A percentile compares a stretch with the other conserved stretches of the same genome.
Evolutionary conservation across 306 rosid genomes (phyloP).

Genomic region (Fagus crenata): DNA sequence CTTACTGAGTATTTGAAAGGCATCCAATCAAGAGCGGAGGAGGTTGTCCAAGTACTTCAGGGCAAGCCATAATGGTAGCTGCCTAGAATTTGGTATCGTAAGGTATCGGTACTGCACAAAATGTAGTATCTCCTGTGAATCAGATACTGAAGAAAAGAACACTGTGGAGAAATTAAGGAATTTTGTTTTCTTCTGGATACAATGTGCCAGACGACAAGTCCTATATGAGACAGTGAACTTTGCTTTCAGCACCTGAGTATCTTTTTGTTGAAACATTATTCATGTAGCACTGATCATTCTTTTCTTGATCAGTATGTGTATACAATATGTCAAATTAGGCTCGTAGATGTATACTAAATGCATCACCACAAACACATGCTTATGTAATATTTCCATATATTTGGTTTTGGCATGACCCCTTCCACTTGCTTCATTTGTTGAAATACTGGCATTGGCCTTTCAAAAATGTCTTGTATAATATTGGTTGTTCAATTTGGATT

Average conservation of each 20-base stretch:
- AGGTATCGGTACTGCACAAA: constrained; percentile 21
- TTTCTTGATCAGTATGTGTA: neutral
- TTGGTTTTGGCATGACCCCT: neutral
- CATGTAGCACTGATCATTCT: neutral
- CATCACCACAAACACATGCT: neutral
- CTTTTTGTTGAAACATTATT: neutral
- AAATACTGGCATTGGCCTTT: neutral
- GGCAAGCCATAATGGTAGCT: constrained; percentile 46
- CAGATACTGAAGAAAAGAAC: constrained; percentile 20
- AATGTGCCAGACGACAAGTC: neutral
- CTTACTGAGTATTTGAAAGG: constrained; percentile 80
- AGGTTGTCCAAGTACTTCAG: constrained; percentile 64
- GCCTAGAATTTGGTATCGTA: constrained; percentile 4
- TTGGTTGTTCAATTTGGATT: too few relatives aligned
- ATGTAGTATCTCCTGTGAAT: constrained; percentile 14
- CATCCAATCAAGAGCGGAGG: constrained; percentile 70
- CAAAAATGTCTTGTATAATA: too few relatives aligned
- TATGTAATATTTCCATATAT: neutral
- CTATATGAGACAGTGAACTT: neutral
- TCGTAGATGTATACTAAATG: neutral
- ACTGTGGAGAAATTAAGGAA: neutral
- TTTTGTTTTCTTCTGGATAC: neutral
- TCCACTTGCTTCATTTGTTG: too few relatives aligned
- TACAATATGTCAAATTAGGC: neutral
- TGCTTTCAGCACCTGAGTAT: neutral